Evolutionary conservation across 1,284 basidiomycete species (phyloP), one percentile per base, ranked within the genome.

Genomic region (Coniferiporia weirii): DNA sequence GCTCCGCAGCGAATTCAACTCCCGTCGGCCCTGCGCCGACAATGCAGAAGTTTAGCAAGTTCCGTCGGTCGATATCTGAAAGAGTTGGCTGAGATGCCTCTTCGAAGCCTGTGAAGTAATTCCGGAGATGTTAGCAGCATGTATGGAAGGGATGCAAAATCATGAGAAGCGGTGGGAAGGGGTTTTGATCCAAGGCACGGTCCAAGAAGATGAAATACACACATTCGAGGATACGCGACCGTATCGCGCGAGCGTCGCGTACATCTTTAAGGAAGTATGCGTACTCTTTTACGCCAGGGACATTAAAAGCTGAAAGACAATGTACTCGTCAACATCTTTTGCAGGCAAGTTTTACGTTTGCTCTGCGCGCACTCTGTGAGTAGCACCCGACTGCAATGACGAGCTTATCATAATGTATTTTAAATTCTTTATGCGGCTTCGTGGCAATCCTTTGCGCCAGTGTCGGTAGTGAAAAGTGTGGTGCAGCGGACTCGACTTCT

Each of bases 371-470:
- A 85, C 86, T 94, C 66, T 93, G 91, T 1, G 83, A 85, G 71
- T 95, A 94, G 54, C 87, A 85, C 0, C 93, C 93, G 1, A 93
- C 90, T 1, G 89, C 84, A 56, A 95, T 84, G 49, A 95, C 83
- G 5, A 96, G 79, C 70, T 89, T 91, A 72, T 95, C 92, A 67
- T 89, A 93, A 54, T 71, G 71, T 60, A 93, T 53, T 12, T 76
- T 73, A 67, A 88, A 85, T n/a, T 56, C 53, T 20, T 56, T 54
- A 17, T 40, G 59, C 8, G 51, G 66, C 63, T 50, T 54, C 45
- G 43, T 22, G 1, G 62, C 63, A 27, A 50, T 63, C 10, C 54
- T 60, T 27, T 58, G 58, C 22, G 49, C 48, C 38, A 40, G 44
- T n/a, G 49, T 59, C 19, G 60, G 34, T 40, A 44, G 52, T 35